Evolutionary conservation across 1,139 yeast genomes (phyloP), one percentile per base, ranked within the genome.

Genomic region (Groenewaldozyma auringiensis): DNA sequence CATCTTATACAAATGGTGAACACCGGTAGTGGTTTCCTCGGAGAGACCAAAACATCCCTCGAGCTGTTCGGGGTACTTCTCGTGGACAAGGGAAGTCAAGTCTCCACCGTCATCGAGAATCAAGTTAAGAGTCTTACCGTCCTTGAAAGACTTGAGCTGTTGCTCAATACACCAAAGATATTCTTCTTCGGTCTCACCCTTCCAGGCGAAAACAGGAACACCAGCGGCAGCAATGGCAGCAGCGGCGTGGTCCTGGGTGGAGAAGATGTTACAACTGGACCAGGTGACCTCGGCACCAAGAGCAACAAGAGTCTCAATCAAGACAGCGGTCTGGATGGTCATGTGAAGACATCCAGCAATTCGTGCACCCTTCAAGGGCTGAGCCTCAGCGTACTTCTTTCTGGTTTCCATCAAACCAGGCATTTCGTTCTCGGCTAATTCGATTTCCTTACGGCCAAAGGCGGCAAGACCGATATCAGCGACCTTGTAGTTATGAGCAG

Each of bases 11-110:
- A 92, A 80, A 76, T 92, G 96, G 80, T 94, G 98, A 65, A 92
- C 98, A 83, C 99, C 99, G 58, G 99, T 92, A 70, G 99, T 92
- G 74, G 99, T 92, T 79, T 92, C 99, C 80, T 92, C 99, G 59
- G 96, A 85, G 59, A 92, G 73, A 75, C 99, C 99, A 76, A 60
- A 89, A 78, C 98, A 92, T 71, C 71, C 95, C 56, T 83, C 79
- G 73, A 92, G 81, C 92, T 87, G 83, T 74, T 92, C 96, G 66
- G 98, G 98, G 86, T 89, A 82, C 74, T 92, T 88, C 70, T 87
- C 92, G 77, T 94, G 98, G 56, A 94, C 98, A 58, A 92, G 80
- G 56, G 95, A 74, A 69, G 99, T 92, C 71, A 92, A 83, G 71
- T 92, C 99, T 68, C 99, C 99, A 83, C 99, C 99, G 66, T 92